Conservation (phyloP, 495 filamentous ascomycete species). For the Stereocaulon alpinum region DNA sequence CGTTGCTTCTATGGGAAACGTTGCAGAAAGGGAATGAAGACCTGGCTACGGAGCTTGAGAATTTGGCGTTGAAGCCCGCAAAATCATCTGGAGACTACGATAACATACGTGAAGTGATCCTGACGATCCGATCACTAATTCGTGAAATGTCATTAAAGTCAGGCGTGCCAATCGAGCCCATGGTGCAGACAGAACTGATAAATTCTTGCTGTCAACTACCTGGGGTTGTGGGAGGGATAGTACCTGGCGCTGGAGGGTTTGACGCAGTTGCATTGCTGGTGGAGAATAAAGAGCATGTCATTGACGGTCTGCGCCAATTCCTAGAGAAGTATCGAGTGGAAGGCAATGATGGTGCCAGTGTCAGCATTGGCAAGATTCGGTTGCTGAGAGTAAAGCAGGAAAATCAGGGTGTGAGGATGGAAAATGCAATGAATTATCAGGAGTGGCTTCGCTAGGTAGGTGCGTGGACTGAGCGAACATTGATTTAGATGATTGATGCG, state of each 20-base stretch:
- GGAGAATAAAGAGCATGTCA: conserved; percentile 58
- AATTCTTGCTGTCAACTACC: conserved; percentile 60
- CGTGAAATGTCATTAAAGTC: conserved; percentile 63
- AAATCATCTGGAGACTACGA: conserved; percentile 26
- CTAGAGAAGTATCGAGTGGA: conserved; percentile 53
- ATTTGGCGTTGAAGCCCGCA: conserved; percentile 27
- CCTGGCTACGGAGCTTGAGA: conserved; percentile 52
- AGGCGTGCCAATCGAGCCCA: conserved; percentile 84
- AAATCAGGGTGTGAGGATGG: conserved; percentile 67
- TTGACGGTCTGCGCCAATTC: conserved; percentile 50
- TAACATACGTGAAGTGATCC: conserved; percentile 35
- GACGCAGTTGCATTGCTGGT: conserved; percentile 81
- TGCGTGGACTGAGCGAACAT: not conserved
- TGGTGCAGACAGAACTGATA: conserved; percentile 70
- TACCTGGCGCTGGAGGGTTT: conserved; percentile 88
- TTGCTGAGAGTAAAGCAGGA: conserved; percentile 77
- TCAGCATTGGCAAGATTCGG: conserved; percentile 60
- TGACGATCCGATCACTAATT: conserved; percentile 49
- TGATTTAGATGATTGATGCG: too few relatives aligned
- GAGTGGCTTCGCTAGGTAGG: conserved; percentile 44
- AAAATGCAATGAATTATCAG: conserved; percentile 49
- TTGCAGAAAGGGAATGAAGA: conserved; percentile 66
- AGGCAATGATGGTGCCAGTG: conserved; percentile 40
- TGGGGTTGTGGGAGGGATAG: conserved; percentile 83
- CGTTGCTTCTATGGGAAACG: conserved; percentile 57